A percentile compares a stretch with the other conserved stretches of the same genome.
These are phyloP conservation scores for Gnomoniopsis sp. DNA, from an alignment of 2,329 filamentous ascomycete genomes.

Conservation along the genomic window DNA sequence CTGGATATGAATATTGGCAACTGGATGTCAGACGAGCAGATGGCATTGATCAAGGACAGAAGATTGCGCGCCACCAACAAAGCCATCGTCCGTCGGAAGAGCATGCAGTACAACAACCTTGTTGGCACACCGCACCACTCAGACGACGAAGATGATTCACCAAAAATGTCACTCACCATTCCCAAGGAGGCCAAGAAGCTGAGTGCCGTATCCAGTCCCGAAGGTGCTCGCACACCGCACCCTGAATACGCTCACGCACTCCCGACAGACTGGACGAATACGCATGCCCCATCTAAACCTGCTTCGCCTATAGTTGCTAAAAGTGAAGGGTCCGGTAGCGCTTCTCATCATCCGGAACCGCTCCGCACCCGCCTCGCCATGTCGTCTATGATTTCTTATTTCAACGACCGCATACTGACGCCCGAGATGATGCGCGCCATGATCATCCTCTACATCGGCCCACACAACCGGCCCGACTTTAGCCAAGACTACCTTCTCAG, in stretches of 20 bases:
- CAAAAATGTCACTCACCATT: conserved; percentile 22
- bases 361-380: conserved; percentile 86
- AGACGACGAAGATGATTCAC: conserved; percentile 63
- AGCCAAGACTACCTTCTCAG: conserved; percentile 86
- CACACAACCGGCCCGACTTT: conserved; percentile 90
- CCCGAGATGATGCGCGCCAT: conserved; percentile 99
- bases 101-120: conserved; percentile 80
- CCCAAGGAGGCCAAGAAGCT: conserved; percentile 20
- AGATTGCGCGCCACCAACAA: conserved; percentile 74
- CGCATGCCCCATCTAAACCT: conserved; percentile 14
- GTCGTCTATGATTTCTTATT: conserved; percentile 97
- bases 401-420: conserved; percentile 89
- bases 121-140: conserved; percentile 81
- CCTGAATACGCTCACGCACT: conserved; percentile 50
- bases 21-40: conserved; percentile 99
- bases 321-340: conserved; percentile 17
- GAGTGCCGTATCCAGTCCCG: conserved; percentile 14
- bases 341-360: conserved; percentile 52
- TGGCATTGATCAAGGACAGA: conserved; percentile 86
- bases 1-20: conserved; percentile 97
- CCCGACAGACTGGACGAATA: conserved; percentile 34
- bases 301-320: conserved; percentile 19
- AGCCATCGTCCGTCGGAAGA: conserved; percentile 77
- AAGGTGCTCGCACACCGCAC: conserved; percentile 34
- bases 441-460: conserved; percentile 96